These are phyloP conservation scores for Diaporthe sp. DNA, from an alignment of 2,329 filamentous ascomycete species.

Conservation along the genomic window DNA sequence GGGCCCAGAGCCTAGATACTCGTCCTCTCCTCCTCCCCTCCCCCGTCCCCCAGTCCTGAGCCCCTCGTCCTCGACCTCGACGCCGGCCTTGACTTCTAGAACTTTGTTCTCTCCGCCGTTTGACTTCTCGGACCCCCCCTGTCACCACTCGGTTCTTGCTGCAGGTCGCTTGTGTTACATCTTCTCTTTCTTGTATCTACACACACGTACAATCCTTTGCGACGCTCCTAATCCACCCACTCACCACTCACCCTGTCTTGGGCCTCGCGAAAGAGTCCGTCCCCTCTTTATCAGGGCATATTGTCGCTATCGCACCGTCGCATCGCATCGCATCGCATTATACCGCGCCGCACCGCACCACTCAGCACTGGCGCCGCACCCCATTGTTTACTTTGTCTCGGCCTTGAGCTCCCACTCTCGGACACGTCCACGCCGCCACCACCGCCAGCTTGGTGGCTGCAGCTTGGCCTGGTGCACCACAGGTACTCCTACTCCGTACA, in stretches of 20 bases:
- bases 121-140: constrained; percentile 3
- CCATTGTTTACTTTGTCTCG: constrained; percentile 36
- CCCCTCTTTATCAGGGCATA: constrained; percentile 39
- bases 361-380: constrained; percentile 16
- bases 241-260: constrained; percentile 14
- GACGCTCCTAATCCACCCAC: constrained; percentile 7
- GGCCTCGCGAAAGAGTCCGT: constrained; percentile 27
- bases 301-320: constrained; percentile 35
- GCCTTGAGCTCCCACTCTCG: constrained; percentile 4
- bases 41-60: constrained; percentile 28
- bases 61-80: constrained; percentile 28
- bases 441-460: constrained; percentile 26
- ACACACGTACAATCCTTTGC: constrained; percentile 39
- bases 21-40: background rate
- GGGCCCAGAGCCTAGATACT: constrained; percentile 17
- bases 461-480: constrained; percentile 36
- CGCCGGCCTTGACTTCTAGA: constrained; percentile 26
- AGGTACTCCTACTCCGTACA: background rate
- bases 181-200: constrained; percentile 36
- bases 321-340: constrained; percentile 16
- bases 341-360: background rate
- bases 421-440: constrained; percentile 28
- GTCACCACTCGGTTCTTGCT: constrained; percentile 14
- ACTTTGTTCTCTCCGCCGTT: constrained; percentile 32
- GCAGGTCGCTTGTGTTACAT: constrained; percentile 27